Evolutionary conservation across 1,139 yeast species (phyloP).

Genomic region (Lodderomyces parapsilosis): DNA sequence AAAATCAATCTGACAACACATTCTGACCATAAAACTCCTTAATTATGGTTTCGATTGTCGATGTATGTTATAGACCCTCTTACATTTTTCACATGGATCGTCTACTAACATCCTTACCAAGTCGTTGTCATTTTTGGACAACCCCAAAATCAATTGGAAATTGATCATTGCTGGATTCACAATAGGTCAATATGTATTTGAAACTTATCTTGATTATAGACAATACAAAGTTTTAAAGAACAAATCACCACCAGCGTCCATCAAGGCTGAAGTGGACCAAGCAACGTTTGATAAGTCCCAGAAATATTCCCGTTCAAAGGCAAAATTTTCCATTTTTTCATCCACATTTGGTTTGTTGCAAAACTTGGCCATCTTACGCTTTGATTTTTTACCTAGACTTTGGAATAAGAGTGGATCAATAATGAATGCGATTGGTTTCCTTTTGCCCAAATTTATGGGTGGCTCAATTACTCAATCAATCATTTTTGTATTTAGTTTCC

Average conservation of each 20-base stretch:
- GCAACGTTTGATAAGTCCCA: conserved; percentile 80
- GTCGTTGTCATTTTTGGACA: conserved; percentile 34
- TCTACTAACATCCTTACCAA: conserved; percentile 13
- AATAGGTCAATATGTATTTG: conserved; percentile 72
- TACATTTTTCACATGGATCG: conserved; percentile 20
- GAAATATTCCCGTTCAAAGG: conserved; percentile 79
- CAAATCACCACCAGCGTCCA: conserved; percentile 59
- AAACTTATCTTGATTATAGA: conserved; percentile 69
- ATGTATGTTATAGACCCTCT: conserved; percentile 1
- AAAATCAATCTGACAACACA: no score
- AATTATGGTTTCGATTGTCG: conserved; percentile 2
- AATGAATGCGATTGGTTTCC: conserved; percentile 29
- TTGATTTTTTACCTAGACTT: conserved; percentile 63
- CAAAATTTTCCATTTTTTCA: conserved; percentile 62
- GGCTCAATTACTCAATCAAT: conserved; percentile 69
- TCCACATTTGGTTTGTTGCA: conserved; percentile 53
- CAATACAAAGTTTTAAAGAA: conserved; percentile 67
- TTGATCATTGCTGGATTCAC: conserved; percentile 70
- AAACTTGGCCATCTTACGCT: conserved; percentile 58
- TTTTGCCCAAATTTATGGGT: conserved; percentile 45
- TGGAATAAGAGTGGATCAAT: conserved; percentile 57
- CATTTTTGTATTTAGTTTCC: conserved; percentile 50
- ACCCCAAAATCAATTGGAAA: conserved; percentile 75
- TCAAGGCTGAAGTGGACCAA: conserved; percentile 63
- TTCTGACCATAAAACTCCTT: no score